Conservation (phyloP, 2,329 filamentous ascomycete genomes). For the Talaromyces islandicus region DNA sequence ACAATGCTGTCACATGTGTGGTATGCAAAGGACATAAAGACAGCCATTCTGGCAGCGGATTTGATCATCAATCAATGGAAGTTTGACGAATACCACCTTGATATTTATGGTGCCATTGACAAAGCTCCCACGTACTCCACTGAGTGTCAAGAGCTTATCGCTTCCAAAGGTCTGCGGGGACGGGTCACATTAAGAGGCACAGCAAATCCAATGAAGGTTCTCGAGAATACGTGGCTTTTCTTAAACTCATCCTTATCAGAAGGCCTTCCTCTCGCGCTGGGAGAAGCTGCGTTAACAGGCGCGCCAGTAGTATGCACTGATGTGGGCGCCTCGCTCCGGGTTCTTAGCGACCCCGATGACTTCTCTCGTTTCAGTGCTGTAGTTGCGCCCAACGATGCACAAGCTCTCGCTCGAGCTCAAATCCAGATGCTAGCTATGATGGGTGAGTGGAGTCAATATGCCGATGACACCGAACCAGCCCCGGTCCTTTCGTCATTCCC, state of each 20-base stretch:
- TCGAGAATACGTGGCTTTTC: conserved; percentile 54
- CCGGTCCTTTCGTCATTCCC: conserved; percentile 45
- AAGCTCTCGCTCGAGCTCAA: conserved; percentile 55
- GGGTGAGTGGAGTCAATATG: conserved; percentile 56
- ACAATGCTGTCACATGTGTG: conserved; percentile 58
- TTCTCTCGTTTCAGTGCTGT: conserved; percentile 54
- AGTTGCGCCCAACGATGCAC: conserved; percentile 59
- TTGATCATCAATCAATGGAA: conserved; percentile 62
- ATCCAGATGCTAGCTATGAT: conserved; percentile 57
- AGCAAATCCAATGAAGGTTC: conserved; percentile 50
- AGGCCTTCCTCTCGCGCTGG: conserved; percentile 40
- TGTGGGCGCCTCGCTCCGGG: conserved; percentile 36
- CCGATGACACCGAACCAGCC: conserved; percentile 43
- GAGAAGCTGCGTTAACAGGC: conserved; percentile 41
- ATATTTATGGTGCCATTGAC: conserved; percentile 60
- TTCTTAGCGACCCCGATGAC: conserved; percentile 38
- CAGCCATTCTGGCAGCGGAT: conserved; percentile 57
- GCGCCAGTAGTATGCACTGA: conserved; percentile 40
- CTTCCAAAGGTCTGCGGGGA: conserved; percentile 47
- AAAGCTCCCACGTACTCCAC: conserved; percentile 57
- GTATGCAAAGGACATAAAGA: conserved; percentile 58
- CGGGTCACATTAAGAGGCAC: conserved; percentile 51
- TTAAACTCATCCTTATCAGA: conserved; percentile 43
- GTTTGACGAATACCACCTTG: conserved; percentile 58
- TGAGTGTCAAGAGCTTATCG: conserved; percentile 53